Evolutionary conservation across 2,329 filamentous ascomycete genomes (phyloP), one percentile per base, ranked within the genome.

Genomic region (Pseudogymnoascus sp.): DNA sequence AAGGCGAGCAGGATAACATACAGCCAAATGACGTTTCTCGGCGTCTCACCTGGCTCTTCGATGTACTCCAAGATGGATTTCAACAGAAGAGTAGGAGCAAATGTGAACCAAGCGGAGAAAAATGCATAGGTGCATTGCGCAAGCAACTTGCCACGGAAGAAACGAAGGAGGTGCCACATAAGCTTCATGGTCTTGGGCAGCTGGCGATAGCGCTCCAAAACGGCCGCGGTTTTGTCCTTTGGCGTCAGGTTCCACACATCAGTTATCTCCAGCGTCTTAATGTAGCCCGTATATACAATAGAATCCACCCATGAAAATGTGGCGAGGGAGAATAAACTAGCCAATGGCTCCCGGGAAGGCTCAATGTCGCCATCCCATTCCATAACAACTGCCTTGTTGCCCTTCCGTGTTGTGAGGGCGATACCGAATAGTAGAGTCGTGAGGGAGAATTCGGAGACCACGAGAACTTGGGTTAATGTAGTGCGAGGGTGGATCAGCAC

Each of bases 51-150:
- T 1, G 93, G 92, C 62, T 89, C 81, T 76, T 99, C 92, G n/a
- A 98, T 89, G 71, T 96, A 97, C 75, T 97, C 88, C 28, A 99
- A 81, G 65, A 99, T 98, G 14, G 89, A 89, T 73, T 93, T 93
- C 41, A 99, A 82, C 19, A 99, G 83, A 59, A 99, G 79, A 2
- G 95, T 99, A 1, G 95, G 95, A 12, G 90, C 87, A 76, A 98
- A 99, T 2, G 90, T 93, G 68, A 98, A 89, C 38, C 95, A 75
- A 19, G 91, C 92, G 7, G 88, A 88, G 16, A 96, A 78, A 2
- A 88, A 82, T 16, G 93, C 93, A 85, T 92, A 95, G 16, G 81
- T 76, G 65, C 89, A 91, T 74, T 99, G 95, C 24, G 88, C 78
- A 8, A 96, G 68, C 11, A 99, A 79, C 64, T 85, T 82, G 26